phyloP scores from a whole-genome alignment of 495 filamentous ascomycete genomes.

The Astrothelium macrocarpum region DNA sequence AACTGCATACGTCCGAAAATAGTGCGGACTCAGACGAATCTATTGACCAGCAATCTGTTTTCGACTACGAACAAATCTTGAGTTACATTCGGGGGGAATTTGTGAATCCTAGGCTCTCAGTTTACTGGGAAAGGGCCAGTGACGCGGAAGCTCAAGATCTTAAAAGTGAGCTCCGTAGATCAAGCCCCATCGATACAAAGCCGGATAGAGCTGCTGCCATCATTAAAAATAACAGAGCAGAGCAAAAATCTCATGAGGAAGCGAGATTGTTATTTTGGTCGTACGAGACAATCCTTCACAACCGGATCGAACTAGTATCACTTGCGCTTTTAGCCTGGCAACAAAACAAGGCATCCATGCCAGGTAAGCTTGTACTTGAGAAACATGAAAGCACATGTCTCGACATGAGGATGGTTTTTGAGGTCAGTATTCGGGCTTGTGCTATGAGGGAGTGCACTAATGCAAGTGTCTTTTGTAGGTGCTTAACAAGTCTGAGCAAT shows the following conservation, averaged over 20 bases:
- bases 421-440: conserved; percentile 13
- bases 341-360: not conserved
- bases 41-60: conserved; percentile 23
- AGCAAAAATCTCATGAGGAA: not conserved
- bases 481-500: not conserved
- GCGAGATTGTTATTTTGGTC: conserved; percentile 13
- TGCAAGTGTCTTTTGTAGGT: not conserved
- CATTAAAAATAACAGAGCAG: not conserved
- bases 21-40: conserved; percentile 40
- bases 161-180: too few species aligned
- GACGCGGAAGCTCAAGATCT: not conserved
- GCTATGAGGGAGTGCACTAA: not conserved
- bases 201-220: not conserved
- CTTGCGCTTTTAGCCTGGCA: too few species aligned
- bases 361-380: conserved; percentile 19
- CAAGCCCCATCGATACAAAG: not conserved
- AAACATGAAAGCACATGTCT: conserved; percentile 1
- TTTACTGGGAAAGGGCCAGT: conserved; percentile 1
- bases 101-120: conserved; percentile 14
- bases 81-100: conserved; percentile 26
- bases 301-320: too few species aligned
- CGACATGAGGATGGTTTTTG: conserved; percentile 26
- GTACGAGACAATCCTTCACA: too few species aligned
- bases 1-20: conserved; percentile 40
- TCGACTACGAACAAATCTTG: conserved; percentile 25